A percentile compares a stretch with the other conserved stretches of the same genome.
phyloP scores from a whole-genome alignment of 2,329 filamentous ascomycete genomes.

The Claviceps pusilla region DNA sequence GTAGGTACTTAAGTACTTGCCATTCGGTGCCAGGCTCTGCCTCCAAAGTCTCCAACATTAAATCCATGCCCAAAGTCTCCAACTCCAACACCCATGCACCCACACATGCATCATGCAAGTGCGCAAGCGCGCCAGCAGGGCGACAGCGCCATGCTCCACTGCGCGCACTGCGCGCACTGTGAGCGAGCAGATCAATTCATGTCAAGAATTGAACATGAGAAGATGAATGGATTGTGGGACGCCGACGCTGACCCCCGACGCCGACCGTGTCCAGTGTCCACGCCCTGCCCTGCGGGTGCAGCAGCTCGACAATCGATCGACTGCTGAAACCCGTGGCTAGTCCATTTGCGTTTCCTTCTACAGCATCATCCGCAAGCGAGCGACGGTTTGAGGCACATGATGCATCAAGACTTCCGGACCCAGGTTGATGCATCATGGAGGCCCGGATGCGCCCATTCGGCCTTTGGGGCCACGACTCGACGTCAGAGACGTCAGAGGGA shows the following conservation, averaged over 20 bases:
- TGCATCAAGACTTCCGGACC: neutral
- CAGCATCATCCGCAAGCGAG: neutral
- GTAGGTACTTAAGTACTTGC: too few relatives aligned
- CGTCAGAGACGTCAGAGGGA: neutral
- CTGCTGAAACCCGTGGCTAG: slow-evolving; percentile 1
- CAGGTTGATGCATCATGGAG: neutral
- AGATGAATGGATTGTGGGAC: too few relatives aligned
- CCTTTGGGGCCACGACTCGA: neutral
- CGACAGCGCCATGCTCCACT: neutral
- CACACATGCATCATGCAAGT: neutral
- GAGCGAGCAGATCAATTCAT: too few relatives aligned
- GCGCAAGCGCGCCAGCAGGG: neutral
- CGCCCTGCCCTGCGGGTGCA: neutral
- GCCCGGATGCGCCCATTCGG: neutral
- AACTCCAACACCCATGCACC: neutral
- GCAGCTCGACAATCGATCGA: slow-evolving; percentile 6
- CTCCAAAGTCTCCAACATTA: neutral
- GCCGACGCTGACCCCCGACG: neutral
- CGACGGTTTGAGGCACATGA: neutral
- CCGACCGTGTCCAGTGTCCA: neutral
- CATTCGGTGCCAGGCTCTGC: too few relatives aligned
- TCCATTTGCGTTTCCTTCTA: neutral
- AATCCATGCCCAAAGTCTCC: too few relatives aligned
- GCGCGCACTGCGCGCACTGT: neutral
- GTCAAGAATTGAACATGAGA: too few relatives aligned